Evolutionary conservation across 306 rosid genomes (phyloP).

Genomic region (Crotalaria pallida): DNA sequence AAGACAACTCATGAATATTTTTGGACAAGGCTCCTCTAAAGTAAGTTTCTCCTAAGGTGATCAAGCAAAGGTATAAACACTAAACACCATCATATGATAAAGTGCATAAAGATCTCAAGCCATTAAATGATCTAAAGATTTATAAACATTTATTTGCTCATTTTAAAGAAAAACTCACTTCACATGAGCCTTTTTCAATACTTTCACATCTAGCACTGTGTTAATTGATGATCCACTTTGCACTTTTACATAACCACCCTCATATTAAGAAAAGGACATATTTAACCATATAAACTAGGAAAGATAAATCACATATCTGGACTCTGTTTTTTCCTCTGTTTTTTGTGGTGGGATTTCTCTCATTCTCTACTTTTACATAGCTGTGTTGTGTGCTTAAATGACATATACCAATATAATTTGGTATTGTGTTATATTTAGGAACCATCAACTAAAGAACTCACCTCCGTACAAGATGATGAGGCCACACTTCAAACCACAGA

Average conservation of each 20-base stretch:
- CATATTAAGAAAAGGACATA: not conserved
- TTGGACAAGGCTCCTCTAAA: no score
- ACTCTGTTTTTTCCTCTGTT: constrained; percentile 14
- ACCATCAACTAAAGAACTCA: constrained; percentile 40
- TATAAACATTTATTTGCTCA: no score
- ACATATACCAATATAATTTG: not conserved
- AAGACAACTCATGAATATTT: no score
- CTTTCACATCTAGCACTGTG: not conserved
- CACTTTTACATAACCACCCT: not conserved
- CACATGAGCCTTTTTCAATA: no score
- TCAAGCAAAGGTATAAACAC: no score
- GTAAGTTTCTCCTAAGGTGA: no score
- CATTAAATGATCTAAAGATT: no score
- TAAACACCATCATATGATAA: no score
- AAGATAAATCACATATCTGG: not conserved
- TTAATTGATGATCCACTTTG: not conserved
- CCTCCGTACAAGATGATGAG: constrained; percentile 27
- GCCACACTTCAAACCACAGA: constrained; percentile 35
- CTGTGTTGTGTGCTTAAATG: not conserved
- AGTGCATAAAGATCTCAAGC: no score
- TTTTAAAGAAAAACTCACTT: no score
- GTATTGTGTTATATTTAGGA: constrained; percentile 37
- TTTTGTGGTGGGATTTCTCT: not conserved
- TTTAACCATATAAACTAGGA: not conserved
- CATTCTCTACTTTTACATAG: not conserved